A percentile compares a stretch with the other conserved stretches of the same genome.
Evolutionary conservation across 768 basidiomycete genomes (phyloP).

Genomic region (Mycena albidolilacea): DNA sequence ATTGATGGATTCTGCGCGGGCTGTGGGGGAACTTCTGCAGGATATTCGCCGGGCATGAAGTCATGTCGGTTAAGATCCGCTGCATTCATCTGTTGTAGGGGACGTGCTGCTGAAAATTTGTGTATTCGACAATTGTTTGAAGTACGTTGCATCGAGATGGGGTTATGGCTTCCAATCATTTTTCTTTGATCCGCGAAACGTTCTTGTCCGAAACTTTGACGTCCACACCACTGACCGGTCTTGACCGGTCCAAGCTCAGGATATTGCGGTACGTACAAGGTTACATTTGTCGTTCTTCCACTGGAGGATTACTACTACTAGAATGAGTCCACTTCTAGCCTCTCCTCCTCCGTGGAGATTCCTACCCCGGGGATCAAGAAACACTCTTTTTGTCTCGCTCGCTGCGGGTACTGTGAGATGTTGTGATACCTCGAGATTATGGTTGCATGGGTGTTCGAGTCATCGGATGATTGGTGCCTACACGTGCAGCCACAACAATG

Average conservation of each 20-base stretch:
- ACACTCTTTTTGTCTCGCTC: constrained; percentile 3
- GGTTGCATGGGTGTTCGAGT: constrained; percentile 10
- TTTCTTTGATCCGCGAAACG: too few species aligned
- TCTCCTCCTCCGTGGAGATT: background rate
- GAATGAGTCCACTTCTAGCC: too few species aligned
- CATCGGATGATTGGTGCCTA: constrained; percentile 16
- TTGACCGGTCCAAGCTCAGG: constrained; percentile 14
- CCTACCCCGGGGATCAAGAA: constrained; percentile 6
- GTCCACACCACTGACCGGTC: constrained; percentile 8
- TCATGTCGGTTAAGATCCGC: background rate
- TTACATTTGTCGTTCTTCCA: background rate
- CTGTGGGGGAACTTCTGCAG: constrained; percentile 24
- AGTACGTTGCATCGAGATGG: too few species aligned
- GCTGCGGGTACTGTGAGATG: constrained; percentile 27
- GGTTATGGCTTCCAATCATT: too few species aligned
- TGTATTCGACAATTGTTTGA: too few species aligned
- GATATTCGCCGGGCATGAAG: constrained; percentile 15
- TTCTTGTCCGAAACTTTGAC: constrained; percentile 5
- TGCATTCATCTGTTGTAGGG: background rate
- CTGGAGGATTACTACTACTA: too few species aligned
- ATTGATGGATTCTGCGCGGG: constrained; percentile 20
- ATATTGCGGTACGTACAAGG: background rate
- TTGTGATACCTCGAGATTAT: constrained; percentile 11
- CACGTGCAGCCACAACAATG: constrained; percentile 36
- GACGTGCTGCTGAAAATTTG: too few species aligned